Evolutionary conservation across 108 stramenopile genomes (phyloP), one percentile per base, ranked within the genome.

Genomic region (Stephanodiscus triporus): DNA sequence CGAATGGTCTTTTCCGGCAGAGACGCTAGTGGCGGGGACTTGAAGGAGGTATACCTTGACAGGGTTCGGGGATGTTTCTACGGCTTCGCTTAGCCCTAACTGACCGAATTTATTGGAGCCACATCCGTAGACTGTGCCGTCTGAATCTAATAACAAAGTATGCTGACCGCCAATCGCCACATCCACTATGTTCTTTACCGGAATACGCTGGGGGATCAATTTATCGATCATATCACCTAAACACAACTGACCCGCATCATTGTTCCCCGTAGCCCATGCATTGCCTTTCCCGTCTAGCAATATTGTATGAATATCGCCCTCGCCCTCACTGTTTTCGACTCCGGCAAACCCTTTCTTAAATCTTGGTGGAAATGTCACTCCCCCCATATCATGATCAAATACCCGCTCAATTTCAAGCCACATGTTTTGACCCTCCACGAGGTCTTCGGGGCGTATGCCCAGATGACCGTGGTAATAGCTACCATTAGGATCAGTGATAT

Each of bases 1-100:
- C 10, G 73, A 50, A 49, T 77, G 72, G 17, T 81, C 66, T 20
- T 65, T 63, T 19, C 85, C 85, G 29, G 83, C 76, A 51, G 76
- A 76, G 3, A 85, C 23, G 6, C 54, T 49, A 11, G 38, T 30
- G 27, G 80, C 75, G 4, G 60, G 36, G 19, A 66, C 48, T 49
- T 55, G 38, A 20, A 81, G 56, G 4, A 66, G 68, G 61, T 80
- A 64, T 10, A 26, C 27, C 49, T 70, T 50, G 32, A 50, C 13
- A 16, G 80, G 80, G 9, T 5, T 38, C 27, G 73, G 20, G 0
- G 67, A 47, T 9, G 65, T 36, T 14, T 50, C 45, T 29, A 80
- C 48, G 17, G 40, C 43, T n/a, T 63, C 51, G 11, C 75, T 78
- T 14, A 81, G 50, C 47, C 85, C 85, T 23, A 84, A 30, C 53